Percentiles rank a stretch among this genome's conserved stretches.
These are phyloP conservation scores for Lenzites betulinus DNA, from an alignment of 768 basidiomycete genomes.

Conservation along the genomic window DNA sequence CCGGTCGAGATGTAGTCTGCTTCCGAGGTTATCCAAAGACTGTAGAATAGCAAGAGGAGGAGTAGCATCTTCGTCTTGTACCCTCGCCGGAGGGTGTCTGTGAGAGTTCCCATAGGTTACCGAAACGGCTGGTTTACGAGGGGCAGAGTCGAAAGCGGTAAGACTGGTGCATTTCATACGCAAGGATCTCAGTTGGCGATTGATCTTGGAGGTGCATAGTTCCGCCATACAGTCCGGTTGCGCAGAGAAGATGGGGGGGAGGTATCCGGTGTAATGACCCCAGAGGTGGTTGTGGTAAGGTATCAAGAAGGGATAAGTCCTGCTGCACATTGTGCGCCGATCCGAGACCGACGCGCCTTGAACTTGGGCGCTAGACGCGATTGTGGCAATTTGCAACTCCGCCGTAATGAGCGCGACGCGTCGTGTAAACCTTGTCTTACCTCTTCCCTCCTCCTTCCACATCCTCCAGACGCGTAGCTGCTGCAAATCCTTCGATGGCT, in stretches of 20 bases:
- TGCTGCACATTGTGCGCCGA: too few relatives aligned
- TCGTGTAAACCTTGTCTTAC: conserved; percentile 15
- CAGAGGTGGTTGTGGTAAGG: neutral
- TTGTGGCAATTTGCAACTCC: conserved; percentile 26
- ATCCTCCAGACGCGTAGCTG: neutral
- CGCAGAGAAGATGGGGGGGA: neutral
- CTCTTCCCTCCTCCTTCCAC: neutral
- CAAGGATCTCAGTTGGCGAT: conserved; percentile 50
- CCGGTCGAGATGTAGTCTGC: conserved; percentile 38
- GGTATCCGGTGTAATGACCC: neutral
- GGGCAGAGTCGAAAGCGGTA: conserved; percentile 29
- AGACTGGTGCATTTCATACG: conserved; percentile 47
- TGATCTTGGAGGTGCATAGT: conserved; percentile 43
- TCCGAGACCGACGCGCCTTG: conserved; percentile 11
- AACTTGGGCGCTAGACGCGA: conserved; percentile 18
- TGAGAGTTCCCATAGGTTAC: conserved; percentile 18
- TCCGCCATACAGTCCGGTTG: conserved; percentile 13
- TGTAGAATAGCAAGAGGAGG: conserved; percentile 43
- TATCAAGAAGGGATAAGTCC: neutral
- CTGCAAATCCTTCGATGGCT: neutral
- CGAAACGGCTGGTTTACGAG: conserved; percentile 16
- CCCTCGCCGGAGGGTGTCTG: neutral
- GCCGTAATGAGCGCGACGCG: conserved; percentile 26
- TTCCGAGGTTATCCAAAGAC: conserved; percentile 37
- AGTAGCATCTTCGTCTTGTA: conserved; percentile 6